Evolutionary conservation across 257 asterid species (phyloP), one percentile per base, ranked within the genome.

Genomic region (Nicotiana sylvestris): DNA sequence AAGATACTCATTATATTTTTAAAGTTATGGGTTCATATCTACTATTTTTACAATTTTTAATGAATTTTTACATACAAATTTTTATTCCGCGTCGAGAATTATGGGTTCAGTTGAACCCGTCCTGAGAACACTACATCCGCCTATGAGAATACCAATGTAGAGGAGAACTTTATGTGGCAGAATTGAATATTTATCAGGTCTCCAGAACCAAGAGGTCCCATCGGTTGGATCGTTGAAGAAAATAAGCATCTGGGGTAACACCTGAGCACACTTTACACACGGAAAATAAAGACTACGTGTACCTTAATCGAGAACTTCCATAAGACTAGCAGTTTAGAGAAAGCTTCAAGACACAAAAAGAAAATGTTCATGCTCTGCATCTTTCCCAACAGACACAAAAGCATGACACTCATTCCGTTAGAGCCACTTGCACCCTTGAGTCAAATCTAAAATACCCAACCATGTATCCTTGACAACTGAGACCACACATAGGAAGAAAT

Each of bases 131-230:
- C 21, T 21, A 21, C 21, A 21, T 21, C 21, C 21, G 21, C 21
- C 21, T 21, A 21, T 21, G 21, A 21, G 27, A 72, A 6, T 49
- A 21, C 79, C 79, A 13, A 49, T 25, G 33, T 49, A 72, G 79
- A 72, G 61, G 61, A 72, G 60, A n/a, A 72, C 57, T 72, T 18
- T 57, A 17, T 12, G 61, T 7, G 25, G 61, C 25, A 46, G 7
- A 46, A 72, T 72, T 6, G 30, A 46, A 27, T 12, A 25, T 25
- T 46, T 49, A 72, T 72, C 62, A 46, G 6, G 79, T 72, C 13
- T 46, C 79, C 21, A 2, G 25, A 72, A 72, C 78, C 35, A 72
- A 46, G 79, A 72, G 79, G 39, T 25, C 79, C 60, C 61, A 72
- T 72, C 61, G 49, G 15, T 72, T 72, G 13, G 11, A 46, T 46